Evolutionary conservation across 805 yeast genomes (phyloP), one percentile per base, ranked within the genome.

Genomic region (Candida argentea): DNA sequence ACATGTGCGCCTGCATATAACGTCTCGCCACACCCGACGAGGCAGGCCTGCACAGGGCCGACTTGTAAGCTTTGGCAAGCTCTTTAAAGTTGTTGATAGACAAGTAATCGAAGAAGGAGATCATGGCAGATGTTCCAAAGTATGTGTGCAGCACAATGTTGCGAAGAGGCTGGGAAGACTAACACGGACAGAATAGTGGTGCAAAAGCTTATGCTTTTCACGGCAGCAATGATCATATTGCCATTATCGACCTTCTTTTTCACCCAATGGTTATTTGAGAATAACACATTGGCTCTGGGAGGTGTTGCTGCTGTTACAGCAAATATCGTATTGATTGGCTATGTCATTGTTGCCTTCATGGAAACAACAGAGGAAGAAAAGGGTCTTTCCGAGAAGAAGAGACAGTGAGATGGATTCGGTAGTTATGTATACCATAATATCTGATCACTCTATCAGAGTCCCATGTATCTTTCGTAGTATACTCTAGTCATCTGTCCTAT

Each of bases 221-320:
- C 93, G 9, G 78, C 65, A 5, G 75, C 82, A 33, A 82, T 82
- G 91, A 73, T 82, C 29, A 52, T 70, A 14, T 63, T 74, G 27
- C 93, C 93, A 14, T 43, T 82, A 36, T 29, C 66, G 16, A 58
- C 79, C 2, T 82, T 82, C 51, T 82, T 82, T 48, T 35, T 55
- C 2, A 49, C 65, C 10, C 77, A 73, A 39, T 65, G 62, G 40
- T 32, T 61, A 12, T 52, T 56, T 33, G 47, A 42, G 29, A 62
- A 59, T 26, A 80, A 70, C 42, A 69, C 86, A 2, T 51, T 81
- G 9, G 56, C 77, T 8, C 75, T 85, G 28, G 93, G 93, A 23
- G 91, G 91, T 3, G 45, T 76, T n/a, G 84, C 87, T 20, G 91
- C 91, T 3, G 61, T 72, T 11, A 70, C 71, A 32, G 91, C 91